A percentile compares a stretch with the other conserved stretches of the same genome.
phyloP scores from a whole-genome alignment of 1,284 basidiomycete genomes.

The Austroboletus novae-zelandiae region DNA sequence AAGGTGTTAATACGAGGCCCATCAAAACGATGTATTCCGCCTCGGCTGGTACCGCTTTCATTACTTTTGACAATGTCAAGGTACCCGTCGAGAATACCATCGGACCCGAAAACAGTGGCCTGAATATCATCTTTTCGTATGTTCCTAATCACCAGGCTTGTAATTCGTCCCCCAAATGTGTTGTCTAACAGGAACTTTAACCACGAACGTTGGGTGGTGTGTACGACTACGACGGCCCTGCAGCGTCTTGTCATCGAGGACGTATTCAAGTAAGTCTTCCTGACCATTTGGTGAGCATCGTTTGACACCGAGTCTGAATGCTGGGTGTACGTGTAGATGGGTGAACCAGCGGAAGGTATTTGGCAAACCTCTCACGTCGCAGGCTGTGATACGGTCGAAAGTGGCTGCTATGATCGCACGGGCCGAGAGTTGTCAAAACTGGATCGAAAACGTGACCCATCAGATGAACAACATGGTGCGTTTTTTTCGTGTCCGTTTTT shows the following conservation, averaged over 20 bases:
- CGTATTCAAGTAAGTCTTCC: slow-evolving; percentile 55
- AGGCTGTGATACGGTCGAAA: slow-evolving; percentile 57
- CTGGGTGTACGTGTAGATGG: slow-evolving; percentile 49
- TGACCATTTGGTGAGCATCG: background rate
- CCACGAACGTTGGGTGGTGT: slow-evolving; percentile 78
- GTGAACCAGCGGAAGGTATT: slow-evolving; percentile 79
- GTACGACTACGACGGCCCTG: slow-evolving; percentile 52
- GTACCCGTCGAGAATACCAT: slow-evolving; percentile 87
- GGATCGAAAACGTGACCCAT: slow-evolving; percentile 56
- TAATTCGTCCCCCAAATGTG: background rate
- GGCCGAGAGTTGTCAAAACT: slow-evolving; percentile 60
- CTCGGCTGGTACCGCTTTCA: slow-evolving; percentile 79
- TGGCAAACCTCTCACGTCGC: slow-evolving; percentile 79
- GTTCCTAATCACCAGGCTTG: slow-evolving; percentile 6
- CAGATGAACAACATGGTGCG: slow-evolving; percentile 14
- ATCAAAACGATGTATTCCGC: slow-evolving; percentile 70
- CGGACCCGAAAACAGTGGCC: slow-evolving; percentile 70
- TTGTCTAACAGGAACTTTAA: slow-evolving; percentile 57
- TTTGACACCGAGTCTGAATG: background rate
- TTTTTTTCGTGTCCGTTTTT: background rate
- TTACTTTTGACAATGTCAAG: slow-evolving; percentile 86
- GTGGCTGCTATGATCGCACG: slow-evolving; percentile 53
- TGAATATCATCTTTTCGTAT: slow-evolving; percentile 72
- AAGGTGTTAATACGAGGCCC: no score
- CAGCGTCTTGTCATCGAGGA: slow-evolving; percentile 51